Evolutionary conservation across 148 eudicot species (phyloP), one percentile per base, ranked within the genome.

Genomic region (Chenopodium album): DNA sequence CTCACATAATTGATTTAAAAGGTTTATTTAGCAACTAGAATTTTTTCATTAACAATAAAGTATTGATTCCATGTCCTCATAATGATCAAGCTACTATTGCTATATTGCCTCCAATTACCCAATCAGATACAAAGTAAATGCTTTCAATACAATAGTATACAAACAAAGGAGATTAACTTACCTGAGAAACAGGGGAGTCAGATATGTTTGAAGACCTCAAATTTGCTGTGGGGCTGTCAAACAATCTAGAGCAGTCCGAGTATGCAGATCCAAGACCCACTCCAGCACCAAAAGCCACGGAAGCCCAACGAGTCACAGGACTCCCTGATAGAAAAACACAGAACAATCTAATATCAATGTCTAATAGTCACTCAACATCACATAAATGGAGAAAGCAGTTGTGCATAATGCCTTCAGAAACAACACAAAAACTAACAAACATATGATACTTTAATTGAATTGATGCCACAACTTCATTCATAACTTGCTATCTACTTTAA

Each of bases 231-330:
- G 90, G 87, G 34, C 80, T 89, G 77, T 79, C 86, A 88, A 91
- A 94, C 82, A 86, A 85, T 46, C 71, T 86, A n/a, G 93, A 90
- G 86, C 97, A 95, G 34, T 95, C 97, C 28, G 95, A 70, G 77
- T 93, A 95, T 37, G 98, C 95, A 84, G 97, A 92, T 66, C 98
- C 98, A 85, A 95, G 81, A 73, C 97, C 98, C 66, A 90, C 66
- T 68, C 98, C 98, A 67, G 98, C 97, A 80, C 97, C 97, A 76
- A 95, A 92, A 75, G 98, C 95, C 68, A 95, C 90, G 23, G 98
- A 80, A 81, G 98, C 94, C 98, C 98, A 92, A 67, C 97, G 94
- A 64, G 98, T 90, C 76, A 83, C 90, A 76, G 97, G 98, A 85
- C 94, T 92, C 71, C 97, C 98, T 94, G 81, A 17, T 78, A 62